Evolutionary conservation across 306 rosid species (phyloP), one percentile per base, ranked within the genome.

Genomic region (Sindora glabra): DNA sequence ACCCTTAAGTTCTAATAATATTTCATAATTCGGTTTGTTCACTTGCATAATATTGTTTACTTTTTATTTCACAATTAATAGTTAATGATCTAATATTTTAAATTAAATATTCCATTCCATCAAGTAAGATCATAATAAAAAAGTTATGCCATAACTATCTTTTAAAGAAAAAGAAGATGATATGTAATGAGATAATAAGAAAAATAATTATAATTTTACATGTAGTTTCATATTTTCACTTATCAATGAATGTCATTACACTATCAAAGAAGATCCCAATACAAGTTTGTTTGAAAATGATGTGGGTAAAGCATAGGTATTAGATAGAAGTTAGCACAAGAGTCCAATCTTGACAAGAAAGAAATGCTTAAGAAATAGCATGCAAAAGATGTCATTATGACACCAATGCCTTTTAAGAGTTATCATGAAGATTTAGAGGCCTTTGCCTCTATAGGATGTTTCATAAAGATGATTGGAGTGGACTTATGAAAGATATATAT

Each of bases 381-480:
- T 38, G 84, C 85, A 8, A 70, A 78, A 37, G 94, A 90, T 50
- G 88, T 90, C 65, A 59, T 78, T 37, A 86, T 90, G 58, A 86
- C 95, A n/a, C 77, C 88, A 0, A 52, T 56, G 51, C 90, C 88
- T 37, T 54, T 94, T 30, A 75, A 73, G 25, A 70, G 72, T 60
- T 90, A 90, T 80, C 87, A 84, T 9, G 73, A 27, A 40, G 87
- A 79, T 64, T 40, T 90, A 74, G 89, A 44, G 76, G 72, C 64
- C 86, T 95, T 67, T 68, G 78, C 70, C 86, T 90, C 83, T 90
- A 95, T 0, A 95, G 97, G 33, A 94, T 90, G 49, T 78, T 90
- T 68, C 94, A 94, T 0, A 95, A 95, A 24, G 97, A 90, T 72
- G 97, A 95, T 57, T 90, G 97, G 97, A 90, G 97, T 49, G 97